Percentiles rank a stretch among this genome's conserved stretches.
Evolutionary conservation across 345 rosid genomes (phyloP).

Genomic region (Leavenworthia alabamica): DNA sequence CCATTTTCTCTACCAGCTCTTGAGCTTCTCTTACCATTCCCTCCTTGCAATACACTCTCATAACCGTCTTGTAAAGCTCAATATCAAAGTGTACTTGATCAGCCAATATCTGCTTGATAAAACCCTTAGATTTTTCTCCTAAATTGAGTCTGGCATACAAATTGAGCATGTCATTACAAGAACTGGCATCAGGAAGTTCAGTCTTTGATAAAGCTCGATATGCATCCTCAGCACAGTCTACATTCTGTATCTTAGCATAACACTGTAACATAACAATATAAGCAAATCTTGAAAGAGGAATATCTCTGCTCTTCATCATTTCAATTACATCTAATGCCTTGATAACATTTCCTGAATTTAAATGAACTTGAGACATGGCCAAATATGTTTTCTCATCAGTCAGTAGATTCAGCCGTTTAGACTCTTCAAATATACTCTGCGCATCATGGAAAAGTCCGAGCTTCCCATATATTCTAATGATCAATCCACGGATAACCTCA

Average conservation of each 20-base stretch:
- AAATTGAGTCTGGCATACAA: slow-evolving; percentile 47
- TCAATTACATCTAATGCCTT: slow-evolving; percentile 58
- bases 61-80: slow-evolving; percentile 50
- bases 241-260: slow-evolving; percentile 52
- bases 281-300: slow-evolving; percentile 71
- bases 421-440: slow-evolving; percentile 58
- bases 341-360: slow-evolving; percentile 50
- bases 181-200: slow-evolving; percentile 71
- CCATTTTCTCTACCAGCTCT: slow-evolving; percentile 46
- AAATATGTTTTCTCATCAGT: slow-evolving; percentile 78
- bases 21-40: slow-evolving; percentile 56
- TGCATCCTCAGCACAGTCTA: slow-evolving; percentile 65
- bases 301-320: slow-evolving; percentile 59
- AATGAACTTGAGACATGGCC: slow-evolving; percentile 88
- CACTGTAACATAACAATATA: slow-evolving; percentile 79
- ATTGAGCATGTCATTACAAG: slow-evolving; percentile 72
- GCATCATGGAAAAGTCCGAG: slow-evolving; percentile 85
- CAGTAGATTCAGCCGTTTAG: slow-evolving; percentile 48
- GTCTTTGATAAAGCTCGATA: slow-evolving; percentile 57
- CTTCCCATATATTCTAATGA: slow-evolving; percentile 83
- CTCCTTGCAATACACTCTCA: slow-evolving; percentile 50
- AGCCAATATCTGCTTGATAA: slow-evolving; percentile 46
- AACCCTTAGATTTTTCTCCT: slow-evolving; percentile 49
- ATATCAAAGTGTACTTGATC: slow-evolving; percentile 48
- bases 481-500: slow-evolving; percentile 86